phyloP scores from a whole-genome alignment of 2,329 filamentous ascomycete genomes.

The Aspergillus aculeatus region DNA sequence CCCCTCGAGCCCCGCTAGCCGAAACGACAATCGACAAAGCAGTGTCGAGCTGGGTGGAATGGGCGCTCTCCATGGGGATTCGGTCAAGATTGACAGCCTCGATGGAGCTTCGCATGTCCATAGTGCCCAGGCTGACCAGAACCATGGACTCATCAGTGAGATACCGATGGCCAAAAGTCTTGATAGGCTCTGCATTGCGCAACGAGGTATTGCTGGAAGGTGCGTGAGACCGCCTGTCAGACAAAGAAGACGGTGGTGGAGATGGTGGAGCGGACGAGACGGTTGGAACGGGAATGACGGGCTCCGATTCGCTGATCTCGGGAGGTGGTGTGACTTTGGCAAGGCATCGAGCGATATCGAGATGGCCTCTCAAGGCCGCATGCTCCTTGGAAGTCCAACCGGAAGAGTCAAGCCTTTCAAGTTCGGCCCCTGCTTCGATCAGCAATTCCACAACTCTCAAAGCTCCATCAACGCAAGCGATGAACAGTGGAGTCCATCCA shows the following conservation, averaged over 20 bases:
- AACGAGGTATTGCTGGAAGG: conserved; percentile 40
- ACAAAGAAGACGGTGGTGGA: conserved; percentile 40
- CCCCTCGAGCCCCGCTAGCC: conserved; percentile 78
- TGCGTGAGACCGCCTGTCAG: conserved; percentile 43
- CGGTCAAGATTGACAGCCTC: conserved; percentile 83
- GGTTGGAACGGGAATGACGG: conserved; percentile 32
- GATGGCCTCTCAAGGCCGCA: conserved; percentile 82
- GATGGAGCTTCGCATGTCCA: conserved; percentile 83
- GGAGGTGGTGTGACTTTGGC: conserved; percentile 54
- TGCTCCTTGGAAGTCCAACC: conserved; percentile 96
- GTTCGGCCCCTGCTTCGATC: conserved; percentile 72
- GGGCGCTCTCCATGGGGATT: conserved; percentile 82
- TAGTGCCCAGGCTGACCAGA: conserved; percentile 86
- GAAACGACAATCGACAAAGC: conserved; percentile 89
- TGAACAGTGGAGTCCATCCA: conserved; percentile 92
- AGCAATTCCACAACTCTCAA: conserved; percentile 72
- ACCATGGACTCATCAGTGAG: conserved; percentile 85
- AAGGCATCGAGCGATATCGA: conserved; percentile 72
- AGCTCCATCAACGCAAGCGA: conserved; percentile 87
- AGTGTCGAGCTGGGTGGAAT: conserved; percentile 90
- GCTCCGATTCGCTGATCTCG: conserved; percentile 34
- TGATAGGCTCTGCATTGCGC: conserved; percentile 69
- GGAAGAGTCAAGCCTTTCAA: conserved; percentile 74
- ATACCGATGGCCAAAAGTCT: conserved; percentile 95
- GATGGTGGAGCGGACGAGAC: conserved; percentile 37